Base-by-base conservation (phyloP, 2,329 filamentous ascomycete genomes). In the Colletotrichum magnum region DNA sequence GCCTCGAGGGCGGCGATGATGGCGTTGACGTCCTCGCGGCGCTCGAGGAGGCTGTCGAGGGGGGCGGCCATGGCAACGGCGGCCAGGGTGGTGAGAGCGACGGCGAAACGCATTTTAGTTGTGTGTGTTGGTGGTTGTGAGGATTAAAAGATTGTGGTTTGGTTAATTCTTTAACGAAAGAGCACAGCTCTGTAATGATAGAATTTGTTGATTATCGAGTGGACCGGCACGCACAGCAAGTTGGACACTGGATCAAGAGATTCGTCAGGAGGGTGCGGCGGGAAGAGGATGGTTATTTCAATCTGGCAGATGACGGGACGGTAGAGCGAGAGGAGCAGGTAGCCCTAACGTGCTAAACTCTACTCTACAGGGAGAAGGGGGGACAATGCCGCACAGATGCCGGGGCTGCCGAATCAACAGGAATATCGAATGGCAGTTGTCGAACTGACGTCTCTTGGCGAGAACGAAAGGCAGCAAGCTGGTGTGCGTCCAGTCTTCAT, bases 81-180 rank as follows among this genome's bases (percentile, higher is more conserved):
- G n/a, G 51, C 61, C 43, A 69, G 36, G 13, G 66, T 59, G 15
- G 66, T 69, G 66, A 69, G 43, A 10, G 50, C 66, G 32, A 69
- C 9, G 9, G 66, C 18, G 61, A 69, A 69, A 39, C 66, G 66
- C 66, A 69, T 69, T 9, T 6, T n/a, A n/a, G n/a, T n/a, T n/a
- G n/a, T 52, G 10, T 54, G 32, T 54, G 5, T 41, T 39, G 13
- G 2, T 32, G 1, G 2, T 43, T 1, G 43, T 18, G 39, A 18
- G 21, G 32, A 18, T 65, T 48, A 47, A 51, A 58, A 3, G 6
- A 4, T 56, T 36, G 32, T 10, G 2, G 6, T 21, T n/a, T 57
- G 12, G n/a, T n/a, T n/a, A n/a, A n/a, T n/a, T n/a, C n/a, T n/a
- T 7, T 32, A 32, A 32, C 13, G 21, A 45, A 16, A 2, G 61